Percentiles rank a stretch among this genome's conserved stretches.
Conservation (phyloP, 2,329 filamentous ascomycete species). For the Cladosporium sp. region DNA sequence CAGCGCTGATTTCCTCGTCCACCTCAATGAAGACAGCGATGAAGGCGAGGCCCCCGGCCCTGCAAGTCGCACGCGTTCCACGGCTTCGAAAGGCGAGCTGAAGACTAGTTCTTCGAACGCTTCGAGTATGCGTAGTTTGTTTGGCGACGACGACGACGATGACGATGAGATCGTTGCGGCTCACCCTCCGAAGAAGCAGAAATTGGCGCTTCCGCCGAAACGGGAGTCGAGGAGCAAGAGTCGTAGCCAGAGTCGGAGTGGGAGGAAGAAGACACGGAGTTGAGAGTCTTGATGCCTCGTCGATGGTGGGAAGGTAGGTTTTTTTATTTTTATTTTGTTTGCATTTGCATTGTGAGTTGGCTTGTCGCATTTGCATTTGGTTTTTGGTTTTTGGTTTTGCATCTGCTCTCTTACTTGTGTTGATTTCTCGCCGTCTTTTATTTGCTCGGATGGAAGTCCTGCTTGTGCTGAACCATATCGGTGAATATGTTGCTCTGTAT, state of each 20-base stretch:
- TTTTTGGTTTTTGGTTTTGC: too few relatives aligned
- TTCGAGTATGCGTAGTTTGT: background rate
- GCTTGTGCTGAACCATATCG: too few relatives aligned
- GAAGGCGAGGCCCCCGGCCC: background rate
- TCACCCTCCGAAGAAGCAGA: background rate
- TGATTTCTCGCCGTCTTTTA: too few relatives aligned
- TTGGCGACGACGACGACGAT: background rate
- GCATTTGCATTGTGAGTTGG: too few relatives aligned
- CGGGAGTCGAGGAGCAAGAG: slow-evolving; percentile 2
- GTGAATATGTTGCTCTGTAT: too few relatives aligned
- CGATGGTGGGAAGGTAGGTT: too few relatives aligned
- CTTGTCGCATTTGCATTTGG: too few relatives aligned
- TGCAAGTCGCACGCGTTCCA: slow-evolving; percentile 7
- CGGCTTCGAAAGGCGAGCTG: too few relatives aligned
- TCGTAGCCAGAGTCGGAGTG: slow-evolving; percentile 2
- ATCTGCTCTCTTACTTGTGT: too few relatives aligned
- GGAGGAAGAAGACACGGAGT: background rate
- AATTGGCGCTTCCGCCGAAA: too few relatives aligned
- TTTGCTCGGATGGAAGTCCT: too few relatives aligned
- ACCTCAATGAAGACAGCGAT: background rate
- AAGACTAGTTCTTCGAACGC: background rate
- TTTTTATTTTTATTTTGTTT: background rate
- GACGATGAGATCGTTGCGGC: background rate
- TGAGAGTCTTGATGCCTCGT: slow-evolving; percentile 4
- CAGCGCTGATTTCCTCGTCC: background rate